Conservation (phyloP, 2,329 filamentous ascomycete species). For the Raffaelea deltoideospora region DNA sequence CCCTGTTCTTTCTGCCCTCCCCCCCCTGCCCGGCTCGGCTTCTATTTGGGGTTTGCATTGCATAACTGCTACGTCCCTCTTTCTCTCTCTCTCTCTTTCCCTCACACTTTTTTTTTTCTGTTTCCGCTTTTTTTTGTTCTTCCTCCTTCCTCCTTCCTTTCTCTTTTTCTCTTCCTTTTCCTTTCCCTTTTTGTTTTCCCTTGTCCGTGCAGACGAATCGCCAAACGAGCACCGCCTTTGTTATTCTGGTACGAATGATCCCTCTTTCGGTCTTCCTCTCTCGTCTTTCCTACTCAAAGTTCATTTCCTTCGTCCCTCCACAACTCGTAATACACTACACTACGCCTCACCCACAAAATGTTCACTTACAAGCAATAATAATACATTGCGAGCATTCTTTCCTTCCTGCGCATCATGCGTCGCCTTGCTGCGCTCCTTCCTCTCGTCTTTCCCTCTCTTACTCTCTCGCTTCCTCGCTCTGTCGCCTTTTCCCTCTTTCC, state of each 20-base stretch:
- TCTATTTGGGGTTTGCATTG: too few relatives aligned
- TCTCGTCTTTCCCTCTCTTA: neutral
- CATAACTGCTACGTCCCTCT: constrained; percentile 1
- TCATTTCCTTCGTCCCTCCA: too few relatives aligned
- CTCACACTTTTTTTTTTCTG: too few relatives aligned
- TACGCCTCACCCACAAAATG: too few relatives aligned
- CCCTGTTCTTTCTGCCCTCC: too few relatives aligned
- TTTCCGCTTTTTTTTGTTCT: neutral
- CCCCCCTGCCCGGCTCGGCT: too few relatives aligned
- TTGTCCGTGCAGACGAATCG: too few relatives aligned
- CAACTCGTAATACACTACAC: too few relatives aligned
- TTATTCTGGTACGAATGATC: too few relatives aligned
- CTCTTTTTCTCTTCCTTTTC: neutral
- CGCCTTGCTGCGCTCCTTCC: neutral
- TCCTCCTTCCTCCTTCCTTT: neutral
- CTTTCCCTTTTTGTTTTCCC: too few relatives aligned
- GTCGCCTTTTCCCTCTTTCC: neutral
- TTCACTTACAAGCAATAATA: constrained; percentile 1
- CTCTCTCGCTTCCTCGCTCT: neutral
- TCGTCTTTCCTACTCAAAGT: constrained; percentile 1
- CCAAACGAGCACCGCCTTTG: too few relatives aligned
- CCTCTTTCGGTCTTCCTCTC: neutral
- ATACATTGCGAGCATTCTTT: constrained; percentile 1
- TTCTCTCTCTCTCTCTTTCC: neutral
- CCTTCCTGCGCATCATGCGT: neutral